A percentile compares a stretch with the other conserved stretches of the same genome.
These are phyloP conservation scores for Leccinum longicurvipes DNA, from an alignment of 768 basidiomycete genomes.

Conservation along the genomic window DNA sequence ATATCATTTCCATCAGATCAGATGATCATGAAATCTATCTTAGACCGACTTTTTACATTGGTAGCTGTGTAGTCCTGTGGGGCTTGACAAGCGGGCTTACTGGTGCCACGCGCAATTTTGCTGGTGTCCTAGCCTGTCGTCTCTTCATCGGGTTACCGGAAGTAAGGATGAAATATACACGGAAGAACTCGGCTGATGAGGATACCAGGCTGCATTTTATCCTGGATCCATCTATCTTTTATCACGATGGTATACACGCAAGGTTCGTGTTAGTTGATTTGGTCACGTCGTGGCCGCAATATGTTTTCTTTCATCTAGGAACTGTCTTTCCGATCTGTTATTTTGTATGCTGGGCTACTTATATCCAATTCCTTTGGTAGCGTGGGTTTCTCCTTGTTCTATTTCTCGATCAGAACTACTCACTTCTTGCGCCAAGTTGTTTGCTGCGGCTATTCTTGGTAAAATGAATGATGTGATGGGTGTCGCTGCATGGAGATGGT, in stretches of 20 bases:
- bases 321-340: not conserved
- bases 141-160: not conserved
- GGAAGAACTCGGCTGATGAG: not conserved
- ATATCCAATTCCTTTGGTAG: not conserved
- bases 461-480: not conserved
- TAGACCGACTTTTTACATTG: not conserved
- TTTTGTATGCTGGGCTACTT: not conserved
- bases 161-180: not conserved
- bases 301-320: not conserved
- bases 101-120: not conserved
- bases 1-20: not conserved
- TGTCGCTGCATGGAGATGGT: conserved; percentile 1
- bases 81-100: not conserved
- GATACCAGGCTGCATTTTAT: not conserved
- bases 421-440: not conserved
- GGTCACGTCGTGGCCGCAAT: not conserved
- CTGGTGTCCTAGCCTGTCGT: not conserved
- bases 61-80: not conserved
- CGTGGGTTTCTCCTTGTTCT: not conserved
- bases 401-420: not conserved
- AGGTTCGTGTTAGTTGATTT: not conserved
- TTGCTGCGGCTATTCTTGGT: not conserved
- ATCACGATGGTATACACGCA: conserved; percentile 3
- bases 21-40: not conserved
- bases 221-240: conserved; percentile 1